Conservation (phyloP, 345 rosid species). For the Brassica napus region Da-Ae NC_063439.1:20827001-20827500, state of each 20-base stretch:
- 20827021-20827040: slow-evolving; percentile 95
- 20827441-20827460: slow-evolving; percentile 80
- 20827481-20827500: slow-evolving; percentile 70
- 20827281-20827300: slow-evolving; percentile 62
- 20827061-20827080: slow-evolving; percentile 89
- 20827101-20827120: slow-evolving; percentile 86
- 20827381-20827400: slow-evolving; percentile 72
- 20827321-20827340: slow-evolving; percentile 70
- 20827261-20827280: slow-evolving; percentile 81
- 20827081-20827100: slow-evolving; percentile 76
- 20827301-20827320: slow-evolving; percentile 74
- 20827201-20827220: slow-evolving; percentile 78
- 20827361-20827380: slow-evolving; percentile 55
- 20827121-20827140: slow-evolving; percentile 81
- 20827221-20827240: slow-evolving; percentile 68
- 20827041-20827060: slow-evolving; percentile 93
- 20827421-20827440: slow-evolving; percentile 65
- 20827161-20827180: slow-evolving; percentile 97
- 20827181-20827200: slow-evolving; percentile 93
- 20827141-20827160: slow-evolving; percentile 69
- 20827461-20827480: slow-evolving; percentile 73
- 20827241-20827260: slow-evolving; percentile 83
- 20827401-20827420: slow-evolving; percentile 74
- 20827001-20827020: slow-evolving; percentile 80
- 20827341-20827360: slow-evolving; percentile 83